Conservation (phyloP, 139 green algal genomes). For the Volvox reticuliferus region DNA sequence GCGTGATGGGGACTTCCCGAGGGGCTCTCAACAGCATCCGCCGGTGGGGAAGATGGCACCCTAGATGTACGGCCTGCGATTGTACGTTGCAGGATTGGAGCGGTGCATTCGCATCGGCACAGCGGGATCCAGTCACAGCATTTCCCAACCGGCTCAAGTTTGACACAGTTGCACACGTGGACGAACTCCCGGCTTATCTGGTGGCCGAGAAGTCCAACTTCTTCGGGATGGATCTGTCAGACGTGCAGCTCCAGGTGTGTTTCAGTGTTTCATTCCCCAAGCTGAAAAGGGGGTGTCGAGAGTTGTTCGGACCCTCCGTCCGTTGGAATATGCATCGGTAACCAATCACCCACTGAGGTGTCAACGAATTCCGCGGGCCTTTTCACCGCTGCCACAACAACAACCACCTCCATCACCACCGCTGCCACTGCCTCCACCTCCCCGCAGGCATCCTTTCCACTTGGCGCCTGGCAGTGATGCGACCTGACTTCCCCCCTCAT, state of each 20-base stretch:
- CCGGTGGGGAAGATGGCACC: too few relatives aligned
- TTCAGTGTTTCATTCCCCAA: too few relatives aligned
- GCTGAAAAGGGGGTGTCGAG: too few relatives aligned
- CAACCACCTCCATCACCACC: too few relatives aligned
- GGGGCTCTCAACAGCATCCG: too few relatives aligned
- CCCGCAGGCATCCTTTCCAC: conserved; percentile 27
- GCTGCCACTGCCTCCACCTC: background rate
- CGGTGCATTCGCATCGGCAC: background rate
- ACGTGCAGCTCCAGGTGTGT: background rate
- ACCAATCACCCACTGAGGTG: too few relatives aligned
- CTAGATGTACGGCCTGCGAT: too few relatives aligned
- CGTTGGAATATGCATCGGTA: too few relatives aligned
- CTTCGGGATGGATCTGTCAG: conserved; percentile 44
- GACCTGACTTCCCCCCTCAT: too few relatives aligned
- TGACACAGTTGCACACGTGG: background rate
- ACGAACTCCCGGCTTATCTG: conserved; percentile 45
- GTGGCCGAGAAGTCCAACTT: conserved; percentile 45
- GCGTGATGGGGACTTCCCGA: too few relatives aligned
- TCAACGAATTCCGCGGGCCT: too few relatives aligned
- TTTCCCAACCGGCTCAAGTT: conserved; percentile 44
- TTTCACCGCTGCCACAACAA: background rate
- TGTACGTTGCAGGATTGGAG: conserved; percentile 42
- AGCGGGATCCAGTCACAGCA: background rate
- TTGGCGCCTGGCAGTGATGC: conserved; percentile 9
- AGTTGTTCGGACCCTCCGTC: too few relatives aligned